phyloP scores from a whole-genome alignment of 2,329 filamentous ascomycete genomes.

The Exophiala calicioides region DNA sequence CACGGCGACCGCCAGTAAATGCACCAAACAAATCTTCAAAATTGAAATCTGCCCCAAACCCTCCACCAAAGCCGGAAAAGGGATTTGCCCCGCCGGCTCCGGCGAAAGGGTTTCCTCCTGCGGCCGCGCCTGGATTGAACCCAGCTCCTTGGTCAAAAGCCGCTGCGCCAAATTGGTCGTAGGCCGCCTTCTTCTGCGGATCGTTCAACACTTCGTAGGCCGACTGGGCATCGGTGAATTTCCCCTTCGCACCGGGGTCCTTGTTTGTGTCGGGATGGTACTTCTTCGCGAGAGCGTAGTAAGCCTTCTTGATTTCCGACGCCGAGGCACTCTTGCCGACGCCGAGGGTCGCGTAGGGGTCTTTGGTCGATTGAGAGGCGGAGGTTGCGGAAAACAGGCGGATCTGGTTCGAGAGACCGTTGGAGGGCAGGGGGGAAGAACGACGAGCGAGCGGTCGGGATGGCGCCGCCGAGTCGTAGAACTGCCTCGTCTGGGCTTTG shows the following conservation, averaged over 20 bases:
- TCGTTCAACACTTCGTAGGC: conserved; percentile 95
- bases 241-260: conserved; percentile 87
- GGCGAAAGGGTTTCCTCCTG: conserved; percentile 60
- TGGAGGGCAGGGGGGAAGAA: conserved; percentile 1
- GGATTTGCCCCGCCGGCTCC: conserved; percentile 51
- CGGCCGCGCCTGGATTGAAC: conserved; percentile 75
- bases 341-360: conserved; percentile 86
- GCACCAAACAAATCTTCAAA: conserved; percentile 95
- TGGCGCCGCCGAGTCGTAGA: conserved; percentile 37
- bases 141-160: conserved; percentile 67
- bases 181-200: conserved; percentile 87
- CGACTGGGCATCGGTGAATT: conserved; percentile 87
- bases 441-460: conserved; percentile 30
- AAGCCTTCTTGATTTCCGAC: conserved; percentile 94
- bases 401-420: conserved; percentile 6
- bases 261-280: conserved; percentile 99
- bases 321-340: conserved; percentile 79
- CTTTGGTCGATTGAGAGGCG: conserved; percentile 69
- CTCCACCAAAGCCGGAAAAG: conserved; percentile 53
- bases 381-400: conserved; percentile 45
- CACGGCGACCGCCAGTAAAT: conserved; percentile 67
- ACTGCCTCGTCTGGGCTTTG: conserved; percentile 39
- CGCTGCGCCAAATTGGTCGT: conserved; percentile 86
- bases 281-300: conserved; percentile 96
- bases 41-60: conserved; percentile 82